A percentile compares a stretch with the other conserved stretches of the same genome.
These are phyloP conservation scores for Chenopodium formosanum DNA, from an alignment of 148 eudicot species.

Conservation along the genomic window DNA sequence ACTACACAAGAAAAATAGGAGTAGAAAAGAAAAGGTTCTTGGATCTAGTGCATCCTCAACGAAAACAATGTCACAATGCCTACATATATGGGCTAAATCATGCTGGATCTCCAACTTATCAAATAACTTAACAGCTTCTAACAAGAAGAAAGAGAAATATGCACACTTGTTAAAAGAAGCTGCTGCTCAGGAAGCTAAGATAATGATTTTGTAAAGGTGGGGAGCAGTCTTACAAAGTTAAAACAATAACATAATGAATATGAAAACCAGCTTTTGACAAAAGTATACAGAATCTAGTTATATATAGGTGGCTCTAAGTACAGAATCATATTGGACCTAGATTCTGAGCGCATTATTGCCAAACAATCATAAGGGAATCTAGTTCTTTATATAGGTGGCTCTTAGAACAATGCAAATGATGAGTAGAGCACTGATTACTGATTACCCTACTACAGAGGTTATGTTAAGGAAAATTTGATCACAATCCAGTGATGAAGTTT, in stretches of 20 bases:
- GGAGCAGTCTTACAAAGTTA: not conserved
- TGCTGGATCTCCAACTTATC: not conserved
- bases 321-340: not conserved
- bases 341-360: not conserved
- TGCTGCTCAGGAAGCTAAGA: too few species aligned
- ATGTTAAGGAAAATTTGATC: too few species aligned
- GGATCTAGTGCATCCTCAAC: not conserved
- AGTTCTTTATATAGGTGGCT: too few species aligned
- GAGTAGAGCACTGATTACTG: too few species aligned
- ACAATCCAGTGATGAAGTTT: too few species aligned
- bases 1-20: not conserved
- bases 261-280: not conserved
- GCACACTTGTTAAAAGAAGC: not conserved
- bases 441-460: too few species aligned
- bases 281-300: not conserved
- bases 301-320: not conserved
- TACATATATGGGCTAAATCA: not conserved
- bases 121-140: not conserved
- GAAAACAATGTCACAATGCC: not conserved
- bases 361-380: not conserved
- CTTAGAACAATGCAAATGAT: too few species aligned
- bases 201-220: not conserved
- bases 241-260: not conserved
- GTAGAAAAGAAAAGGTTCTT: not conserved
- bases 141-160: not conserved